phyloP scores from a whole-genome alignment of 371 early-diverging fungal species.

The Vairimorpha ceranae region DNA sequence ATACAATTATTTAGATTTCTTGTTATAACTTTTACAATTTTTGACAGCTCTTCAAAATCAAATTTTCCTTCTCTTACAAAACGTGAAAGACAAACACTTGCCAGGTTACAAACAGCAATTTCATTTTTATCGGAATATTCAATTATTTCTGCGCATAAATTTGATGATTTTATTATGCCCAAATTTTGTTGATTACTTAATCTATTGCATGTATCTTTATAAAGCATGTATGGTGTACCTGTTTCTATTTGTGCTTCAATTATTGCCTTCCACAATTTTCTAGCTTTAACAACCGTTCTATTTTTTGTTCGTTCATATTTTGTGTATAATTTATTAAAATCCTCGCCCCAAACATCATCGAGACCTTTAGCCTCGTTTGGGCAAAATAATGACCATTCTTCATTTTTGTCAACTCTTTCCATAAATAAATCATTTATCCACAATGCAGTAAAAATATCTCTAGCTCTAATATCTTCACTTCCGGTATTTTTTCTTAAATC shows the following conservation, averaged over 20 bases:
- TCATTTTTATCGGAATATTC: conserved; percentile 89
- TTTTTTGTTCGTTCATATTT: conserved; percentile 80
- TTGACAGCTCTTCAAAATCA: conserved; percentile 44
- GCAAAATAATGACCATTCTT: conserved; percentile 89
- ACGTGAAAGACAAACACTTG: conserved; percentile 84
- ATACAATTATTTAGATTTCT: conserved; percentile 90
- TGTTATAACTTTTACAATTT: conserved; percentile 74
- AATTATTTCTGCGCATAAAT: conserved; percentile 75
- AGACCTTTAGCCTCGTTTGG: conserved; percentile 87
- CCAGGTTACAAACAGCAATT: conserved; percentile 96
- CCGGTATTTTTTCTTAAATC: conserved; percentile 96
- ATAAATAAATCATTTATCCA: conserved; percentile 99
- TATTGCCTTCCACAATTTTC: conserved; percentile 95
- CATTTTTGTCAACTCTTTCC: conserved; percentile 85
- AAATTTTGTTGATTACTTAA: conserved; percentile 89
- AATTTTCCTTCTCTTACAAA: conserved; percentile 69
- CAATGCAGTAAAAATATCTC: conserved; percentile 88
- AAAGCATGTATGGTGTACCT: conserved; percentile 95
- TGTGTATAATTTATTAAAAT: conserved; percentile 78
- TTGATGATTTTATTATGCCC: conserved; percentile 79
- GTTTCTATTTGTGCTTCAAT: conserved; percentile 94
- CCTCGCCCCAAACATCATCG: conserved; percentile 81
- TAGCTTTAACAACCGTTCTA: conserved; percentile 67
- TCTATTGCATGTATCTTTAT: conserved; percentile 93
- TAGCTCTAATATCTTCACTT: conserved; percentile 87